phyloP scores from a whole-genome alignment of 345 rosid species.

The Dipteronia sinensis region DNA sequence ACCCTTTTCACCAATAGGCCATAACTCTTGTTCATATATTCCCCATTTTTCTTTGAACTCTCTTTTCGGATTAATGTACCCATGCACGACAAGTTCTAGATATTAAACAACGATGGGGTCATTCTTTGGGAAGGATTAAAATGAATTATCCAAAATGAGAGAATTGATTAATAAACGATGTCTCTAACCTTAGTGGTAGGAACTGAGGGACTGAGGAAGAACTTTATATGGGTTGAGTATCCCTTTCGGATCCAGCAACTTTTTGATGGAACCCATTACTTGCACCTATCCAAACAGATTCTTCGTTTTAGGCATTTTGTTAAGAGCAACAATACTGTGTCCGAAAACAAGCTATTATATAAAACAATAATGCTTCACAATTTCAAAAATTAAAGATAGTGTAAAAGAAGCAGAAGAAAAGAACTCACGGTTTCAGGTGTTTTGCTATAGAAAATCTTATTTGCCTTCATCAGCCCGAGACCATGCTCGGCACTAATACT shows the following conservation, averaged over 20 bases:
- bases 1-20: neutral
- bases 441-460: conserved; percentile 79
- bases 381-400: neutral
- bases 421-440: conserved; percentile 67
- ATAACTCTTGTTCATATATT: neutral
- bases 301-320: conserved; percentile 12
- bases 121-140: neutral
- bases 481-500: conserved; percentile 99
- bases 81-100: neutral
- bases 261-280: conserved; percentile 79
- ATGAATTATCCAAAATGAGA: neutral
- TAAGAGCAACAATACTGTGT: neutral
- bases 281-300: conserved; percentile 50
- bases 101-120: neutral
- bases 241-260: conserved; percentile 75
- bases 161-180: neutral
- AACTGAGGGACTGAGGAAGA: conserved; percentile 51
- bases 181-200: conserved; percentile 27
- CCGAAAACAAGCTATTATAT: conserved; percentile 3
- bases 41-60: neutral
- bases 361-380: conserved; percentile 7
- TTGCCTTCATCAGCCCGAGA: conserved; percentile 93
- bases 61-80: neutral
- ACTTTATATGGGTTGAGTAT: conserved; percentile 93
- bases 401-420: neutral